Base-by-base conservation (phyloP, 192 early-diverging fungal genomes). In the Jimgerdemannia flammicorona region DNA sequence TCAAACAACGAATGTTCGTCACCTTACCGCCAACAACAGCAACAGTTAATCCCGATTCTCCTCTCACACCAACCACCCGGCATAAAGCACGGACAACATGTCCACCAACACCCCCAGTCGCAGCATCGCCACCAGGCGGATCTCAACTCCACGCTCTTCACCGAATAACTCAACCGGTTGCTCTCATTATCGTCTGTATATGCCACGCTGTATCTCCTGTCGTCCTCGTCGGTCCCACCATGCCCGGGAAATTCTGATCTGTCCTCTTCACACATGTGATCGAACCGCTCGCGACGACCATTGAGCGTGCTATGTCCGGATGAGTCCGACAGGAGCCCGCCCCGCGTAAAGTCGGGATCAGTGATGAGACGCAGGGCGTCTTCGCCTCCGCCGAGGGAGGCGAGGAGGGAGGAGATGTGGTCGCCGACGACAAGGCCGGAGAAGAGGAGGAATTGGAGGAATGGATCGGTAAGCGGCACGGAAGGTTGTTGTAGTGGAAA, bases 141-240 rank as follows among this genome's bases (percentile, higher is more conserved):
- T 43, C 67, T 73, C 63, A 73, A 65, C 10, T 73, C 72, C n/a
- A 73, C 65, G 64, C 72, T 73, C 59, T 73, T 73, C 41, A 73
- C 64, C 7, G 72, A 73, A 6, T 73, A 73, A 3, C 72, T 64
- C n/a, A 66, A 73, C 49, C 49, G 49, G 49, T 59, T 59, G 49
- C 49, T 59, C 49, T 59, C 49, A 59, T 59, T 59, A 59, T 59
- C 49, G 49, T 59, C 49, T 14, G 49, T 59, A 14, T 59, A 59
- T 6, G 49, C 49, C 6, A 59, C 49, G 39, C 40, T 73, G 64
- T 64, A 40, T 44, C 40, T 64, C 64, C 44, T 42, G 40, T 66
- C 72, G 43, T 10, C 44, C 11, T 73, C 63, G n/a, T 72, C 71
- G 40, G 71, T n/a, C 19, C 44, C 71, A 19, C 65, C 66, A 8